Conservation (phyloP, 441 rosid species). For the Metrosideros polymorpha region DNA sequence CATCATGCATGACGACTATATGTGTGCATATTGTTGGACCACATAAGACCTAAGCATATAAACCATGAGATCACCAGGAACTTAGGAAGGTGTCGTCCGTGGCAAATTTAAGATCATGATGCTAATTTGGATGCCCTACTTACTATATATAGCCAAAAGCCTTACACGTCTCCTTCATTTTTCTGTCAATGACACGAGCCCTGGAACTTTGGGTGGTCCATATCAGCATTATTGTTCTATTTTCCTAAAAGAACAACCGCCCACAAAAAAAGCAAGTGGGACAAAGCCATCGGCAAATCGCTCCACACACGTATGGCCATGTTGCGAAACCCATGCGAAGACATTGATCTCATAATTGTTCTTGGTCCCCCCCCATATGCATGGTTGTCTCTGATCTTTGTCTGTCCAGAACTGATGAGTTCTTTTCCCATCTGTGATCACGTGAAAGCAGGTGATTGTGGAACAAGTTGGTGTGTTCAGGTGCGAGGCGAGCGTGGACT, state of each 20-base stretch:
- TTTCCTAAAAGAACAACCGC: background rate
- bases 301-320: background rate
- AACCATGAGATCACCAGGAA: background rate
- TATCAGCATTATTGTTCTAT: no score
- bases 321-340: background rate
- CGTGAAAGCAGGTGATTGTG: constrained; percentile 44
- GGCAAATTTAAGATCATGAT: background rate
- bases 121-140: background rate
- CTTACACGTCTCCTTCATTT: background rate
- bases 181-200: background rate
- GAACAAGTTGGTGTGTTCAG: constrained; percentile 63
- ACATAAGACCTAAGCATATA: background rate
- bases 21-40: background rate
- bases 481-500: constrained; percentile 58
- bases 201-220: background rate
- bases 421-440: background rate
- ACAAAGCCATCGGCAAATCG: background rate
- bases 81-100: background rate
- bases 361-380: background rate
- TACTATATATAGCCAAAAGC: background rate
- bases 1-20: background rate
- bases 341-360: background rate
- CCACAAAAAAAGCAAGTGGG: background rate
- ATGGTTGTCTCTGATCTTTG: background rate
- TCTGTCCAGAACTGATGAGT: background rate